Percentiles rank a stretch among this genome's conserved stretches.
Conservation (phyloP, 352 stramenopile genomes). For the Phytopythium aichiense region DNA sequence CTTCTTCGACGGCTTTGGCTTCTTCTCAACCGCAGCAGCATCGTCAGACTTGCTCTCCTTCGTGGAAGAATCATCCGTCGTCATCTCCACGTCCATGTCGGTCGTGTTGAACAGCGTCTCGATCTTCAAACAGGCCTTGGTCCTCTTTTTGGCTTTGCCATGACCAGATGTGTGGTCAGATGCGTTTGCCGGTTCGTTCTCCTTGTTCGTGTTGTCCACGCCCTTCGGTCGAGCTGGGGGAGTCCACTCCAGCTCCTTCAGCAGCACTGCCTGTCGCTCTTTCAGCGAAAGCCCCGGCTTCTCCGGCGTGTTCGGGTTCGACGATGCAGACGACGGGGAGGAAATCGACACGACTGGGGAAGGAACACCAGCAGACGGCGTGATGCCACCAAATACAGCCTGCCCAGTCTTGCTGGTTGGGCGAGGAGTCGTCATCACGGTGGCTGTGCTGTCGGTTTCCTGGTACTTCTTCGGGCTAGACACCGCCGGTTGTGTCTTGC, state of each 20-base stretch:
- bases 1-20: not conserved
- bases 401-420: not conserved
- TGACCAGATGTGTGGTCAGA: not conserved
- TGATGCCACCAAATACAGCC: conserved; percentile 5
- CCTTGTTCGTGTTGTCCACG: not conserved
- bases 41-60: not conserved
- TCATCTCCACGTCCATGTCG: conserved; percentile 5
- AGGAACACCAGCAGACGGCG: conserved; percentile 24
- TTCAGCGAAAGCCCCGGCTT: conserved; percentile 26
- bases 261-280: conserved; percentile 31
- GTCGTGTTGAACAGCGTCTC: conserved; percentile 20
- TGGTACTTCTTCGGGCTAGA: not conserved
- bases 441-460: not conserved
- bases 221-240: conserved; percentile 11
- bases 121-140: conserved; percentile 11
- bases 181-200: conserved; percentile 1
- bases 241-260: conserved; percentile 62
- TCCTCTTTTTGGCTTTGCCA: conserved; percentile 17
- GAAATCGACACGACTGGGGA: conserved; percentile 74
- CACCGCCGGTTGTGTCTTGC: conserved; percentile 1
- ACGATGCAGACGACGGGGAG: conserved; percentile 52
- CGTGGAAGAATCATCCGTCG: not conserved
- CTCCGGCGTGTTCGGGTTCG: conserved; percentile 63
- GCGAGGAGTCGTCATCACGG: conserved; percentile 36
- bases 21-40: conserved; percentile 4